Conservation (phyloP, 176 grass and related monocot genomes). For the Stipa capillata region DNA sequence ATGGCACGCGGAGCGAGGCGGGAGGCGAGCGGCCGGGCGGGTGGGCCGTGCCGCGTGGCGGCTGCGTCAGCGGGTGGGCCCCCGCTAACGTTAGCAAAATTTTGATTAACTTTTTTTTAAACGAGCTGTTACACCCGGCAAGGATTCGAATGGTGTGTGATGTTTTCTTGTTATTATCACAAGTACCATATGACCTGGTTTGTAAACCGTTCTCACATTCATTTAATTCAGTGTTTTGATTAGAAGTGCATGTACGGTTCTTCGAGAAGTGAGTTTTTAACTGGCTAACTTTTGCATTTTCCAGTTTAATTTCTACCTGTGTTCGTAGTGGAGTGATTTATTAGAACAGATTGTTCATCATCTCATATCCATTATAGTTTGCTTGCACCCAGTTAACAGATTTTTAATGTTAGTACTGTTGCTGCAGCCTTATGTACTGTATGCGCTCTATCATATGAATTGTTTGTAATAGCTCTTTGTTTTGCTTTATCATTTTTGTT, state of each 20-base stretch:
- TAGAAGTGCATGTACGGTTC: neutral
- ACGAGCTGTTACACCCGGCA: too few species aligned
- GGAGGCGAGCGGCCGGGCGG: too few species aligned
- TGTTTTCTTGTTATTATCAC: too few species aligned
- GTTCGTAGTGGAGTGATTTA: neutral
- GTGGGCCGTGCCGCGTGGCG: too few species aligned
- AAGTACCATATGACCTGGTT: too few species aligned
- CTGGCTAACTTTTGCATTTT: neutral
- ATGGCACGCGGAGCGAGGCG: too few species aligned
- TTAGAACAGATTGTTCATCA: neutral
- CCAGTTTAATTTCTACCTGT: neutral
- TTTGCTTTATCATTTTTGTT: neutral
- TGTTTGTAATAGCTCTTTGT: neutral
- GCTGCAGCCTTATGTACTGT: neutral
- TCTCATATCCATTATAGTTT: neutral
- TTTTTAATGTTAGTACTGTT: neutral
- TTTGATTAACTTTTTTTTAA: too few species aligned
- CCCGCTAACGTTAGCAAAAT: too few species aligned
- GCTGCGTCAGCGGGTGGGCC: too few species aligned
- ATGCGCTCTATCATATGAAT: neutral
- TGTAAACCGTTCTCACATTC: neutral
- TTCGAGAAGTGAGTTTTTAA: neutral
- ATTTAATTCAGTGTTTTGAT: neutral
- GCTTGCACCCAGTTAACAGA: neutral
- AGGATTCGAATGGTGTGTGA: too few species aligned